phyloP scores from a whole-genome alignment of 257 asterid genomes.

The Ballota nigra region DNA sequence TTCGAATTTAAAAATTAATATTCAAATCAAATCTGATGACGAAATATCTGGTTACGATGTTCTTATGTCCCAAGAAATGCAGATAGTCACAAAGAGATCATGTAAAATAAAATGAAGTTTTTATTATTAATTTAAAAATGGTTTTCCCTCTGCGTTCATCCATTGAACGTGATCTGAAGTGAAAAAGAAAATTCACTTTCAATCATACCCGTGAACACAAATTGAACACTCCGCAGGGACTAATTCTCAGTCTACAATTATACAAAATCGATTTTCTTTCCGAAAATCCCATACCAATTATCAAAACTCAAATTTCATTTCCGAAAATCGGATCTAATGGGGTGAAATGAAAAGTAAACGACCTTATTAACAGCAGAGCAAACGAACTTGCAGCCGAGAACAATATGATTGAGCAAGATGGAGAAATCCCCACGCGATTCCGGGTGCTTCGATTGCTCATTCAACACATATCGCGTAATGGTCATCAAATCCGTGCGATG shows the following conservation, averaged over 20 bases:
- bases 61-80: no score
- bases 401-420: constrained; percentile 80
- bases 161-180: neutral
- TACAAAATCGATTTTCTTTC: neutral
- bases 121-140: neutral
- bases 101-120: neutral
- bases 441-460: constrained; percentile 76
- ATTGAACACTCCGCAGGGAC: no score
- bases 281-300: constrained; percentile 6
- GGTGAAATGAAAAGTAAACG: neutral
- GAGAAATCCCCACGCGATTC: constrained; percentile 95
- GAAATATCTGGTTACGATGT: no score
- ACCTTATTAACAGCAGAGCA: constrained; percentile 91
- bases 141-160: neutral
- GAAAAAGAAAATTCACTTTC: neutral
- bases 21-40: no score
- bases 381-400: constrained; percentile 91
- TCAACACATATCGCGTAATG: constrained; percentile 77
- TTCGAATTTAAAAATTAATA: no score
- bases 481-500: constrained; percentile 97
- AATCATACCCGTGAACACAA: no score
- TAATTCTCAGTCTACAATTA: neutral
- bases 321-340: neutral
- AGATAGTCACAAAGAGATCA: neutral
- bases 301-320: neutral